A percentile compares a stretch with the other conserved stretches of the same genome.
phyloP scores from a whole-genome alignment of 176 grass and related monocot genomes.

The Themeda triandra region DNA sequence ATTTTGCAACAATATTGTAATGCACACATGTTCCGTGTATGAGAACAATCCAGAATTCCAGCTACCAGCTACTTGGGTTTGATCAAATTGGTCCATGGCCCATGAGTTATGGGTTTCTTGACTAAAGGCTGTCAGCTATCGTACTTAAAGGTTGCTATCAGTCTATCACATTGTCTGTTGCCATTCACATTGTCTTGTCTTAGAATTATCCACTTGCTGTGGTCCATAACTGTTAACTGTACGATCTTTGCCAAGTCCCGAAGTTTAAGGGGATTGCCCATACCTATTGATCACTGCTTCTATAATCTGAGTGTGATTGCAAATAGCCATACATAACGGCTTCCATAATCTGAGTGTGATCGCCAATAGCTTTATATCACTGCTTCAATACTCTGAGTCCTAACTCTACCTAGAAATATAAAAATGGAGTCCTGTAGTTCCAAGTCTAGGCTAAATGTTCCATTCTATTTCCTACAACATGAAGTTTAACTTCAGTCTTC shows the following conservation, averaged over 20 bases:
- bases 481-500: constrained; percentile 7
- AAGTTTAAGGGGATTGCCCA: neutral
- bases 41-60: neutral
- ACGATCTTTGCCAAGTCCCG: neutral
- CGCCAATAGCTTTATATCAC: neutral
- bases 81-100: neutral
- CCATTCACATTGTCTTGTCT: neutral
- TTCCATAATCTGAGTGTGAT: neutral
- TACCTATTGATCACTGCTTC: neutral
- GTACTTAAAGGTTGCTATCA: neutral
- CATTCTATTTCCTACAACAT: neutral
- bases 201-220: neutral
- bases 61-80: neutral
- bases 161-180: neutral
- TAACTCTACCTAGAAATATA: neutral
- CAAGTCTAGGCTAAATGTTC: neutral
- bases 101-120: constrained; percentile 9
- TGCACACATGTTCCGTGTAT: neutral
- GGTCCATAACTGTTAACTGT: neutral
- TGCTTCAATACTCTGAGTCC: neutral
- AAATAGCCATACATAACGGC: neutral
- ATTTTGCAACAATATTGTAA: neutral
- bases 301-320: neutral
- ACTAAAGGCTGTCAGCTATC: constrained; percentile 5
- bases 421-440: neutral